These are phyloP conservation scores for Podila minutissima DNA, from an alignment of 192 early-diverging fungal species.

Conservation along the genomic window DNA sequence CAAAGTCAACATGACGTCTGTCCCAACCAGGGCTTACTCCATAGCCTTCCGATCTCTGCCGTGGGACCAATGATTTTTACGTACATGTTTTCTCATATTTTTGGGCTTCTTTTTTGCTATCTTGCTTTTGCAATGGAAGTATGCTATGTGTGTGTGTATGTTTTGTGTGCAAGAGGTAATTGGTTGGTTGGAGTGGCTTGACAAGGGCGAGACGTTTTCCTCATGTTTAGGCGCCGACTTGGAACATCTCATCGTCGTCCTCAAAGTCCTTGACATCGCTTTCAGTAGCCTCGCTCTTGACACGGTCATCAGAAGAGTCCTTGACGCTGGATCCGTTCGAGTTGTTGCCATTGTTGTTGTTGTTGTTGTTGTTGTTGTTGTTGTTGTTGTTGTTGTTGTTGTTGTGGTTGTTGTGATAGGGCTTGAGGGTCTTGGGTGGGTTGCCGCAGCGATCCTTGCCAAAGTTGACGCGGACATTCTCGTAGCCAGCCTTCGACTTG, in stretches of 20 bases:
- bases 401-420: conserved; percentile 13
- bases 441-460: conserved; percentile 94
- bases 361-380: not conserved
- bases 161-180: too few species aligned
- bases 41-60: too few species aligned
- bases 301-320: not conserved
- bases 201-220: too few species aligned
- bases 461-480: conserved; percentile 71
- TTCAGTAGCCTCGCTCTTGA: conserved; percentile 17
- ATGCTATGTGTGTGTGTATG: too few species aligned
- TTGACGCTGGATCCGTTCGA: not conserved
- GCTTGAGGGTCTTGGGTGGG: conserved; percentile 58
- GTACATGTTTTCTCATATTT: too few species aligned
- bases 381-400: not conserved
- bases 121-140: too few species aligned
- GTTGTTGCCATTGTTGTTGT: conserved; percentile 3
- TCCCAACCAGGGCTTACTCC: too few species aligned
- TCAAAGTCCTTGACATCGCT: conserved; percentile 33
- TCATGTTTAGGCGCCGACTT: not conserved
- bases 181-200: too few species aligned
- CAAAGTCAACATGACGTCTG: too few species aligned
- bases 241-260: conserved; percentile 43
- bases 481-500: conserved; percentile 68
- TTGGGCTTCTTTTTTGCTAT: too few species aligned
- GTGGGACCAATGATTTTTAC: too few species aligned